A percentile compares a stretch with the other conserved stretches of the same genome.
Evolutionary conservation across 176 grass and related monocot genomes (phyloP).

Genomic region (Aegilops umbellulata): DNA sequence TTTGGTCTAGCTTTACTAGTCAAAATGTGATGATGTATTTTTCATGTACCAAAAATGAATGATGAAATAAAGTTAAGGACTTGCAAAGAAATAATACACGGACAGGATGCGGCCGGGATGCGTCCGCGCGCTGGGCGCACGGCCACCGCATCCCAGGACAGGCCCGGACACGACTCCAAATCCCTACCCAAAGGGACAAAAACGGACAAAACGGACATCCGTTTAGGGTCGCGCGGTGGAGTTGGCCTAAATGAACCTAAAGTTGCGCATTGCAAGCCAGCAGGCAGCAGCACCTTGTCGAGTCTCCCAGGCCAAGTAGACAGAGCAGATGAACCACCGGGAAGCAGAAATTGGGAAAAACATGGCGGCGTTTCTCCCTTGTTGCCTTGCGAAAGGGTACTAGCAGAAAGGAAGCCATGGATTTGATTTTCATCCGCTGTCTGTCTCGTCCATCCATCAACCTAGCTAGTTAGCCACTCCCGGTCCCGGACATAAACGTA

Average conservation of each 20-base stretch:
- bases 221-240: no score
- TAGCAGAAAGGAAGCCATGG: neutral
- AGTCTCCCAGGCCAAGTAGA: conserved; percentile 23
- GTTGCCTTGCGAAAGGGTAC: neutral
- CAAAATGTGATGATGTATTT: no score
- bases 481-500: neutral
- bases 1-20: no score
- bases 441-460: neutral
- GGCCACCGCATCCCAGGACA: no score
- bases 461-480: neutral
- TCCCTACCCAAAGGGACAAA: no score
- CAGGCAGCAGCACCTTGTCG: neutral
- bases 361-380: neutral
- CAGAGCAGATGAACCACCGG: conserved; percentile 37
- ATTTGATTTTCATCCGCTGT: neutral
- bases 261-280: neutral
- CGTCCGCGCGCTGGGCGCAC: no score
- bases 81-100: no score
- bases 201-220: no score
- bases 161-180: no score
- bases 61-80: no score
- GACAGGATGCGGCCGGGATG: no score
- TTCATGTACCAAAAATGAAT: no score
- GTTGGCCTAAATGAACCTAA: neutral
- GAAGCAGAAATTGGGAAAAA: neutral